Percentiles rank a stretch among this genome's conserved stretches.
Evolutionary conservation across 129 eudicot genomes (phyloP).

Genomic region (Smallanthus sonchifolius): DNA sequence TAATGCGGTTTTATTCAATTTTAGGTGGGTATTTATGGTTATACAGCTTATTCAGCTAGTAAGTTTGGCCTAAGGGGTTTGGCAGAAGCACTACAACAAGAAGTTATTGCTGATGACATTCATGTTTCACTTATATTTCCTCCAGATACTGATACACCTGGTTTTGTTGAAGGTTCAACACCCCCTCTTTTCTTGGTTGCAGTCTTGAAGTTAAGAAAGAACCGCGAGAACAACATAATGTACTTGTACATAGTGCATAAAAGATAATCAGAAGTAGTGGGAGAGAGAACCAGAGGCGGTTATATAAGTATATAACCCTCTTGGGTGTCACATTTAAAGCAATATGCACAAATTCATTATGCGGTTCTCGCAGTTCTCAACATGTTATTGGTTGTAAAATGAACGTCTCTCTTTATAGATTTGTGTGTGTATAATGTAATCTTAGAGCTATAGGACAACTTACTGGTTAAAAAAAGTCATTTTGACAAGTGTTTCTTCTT

Average conservation of each 20-base stretch:
- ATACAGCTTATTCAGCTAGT: slow-evolving; percentile 93
- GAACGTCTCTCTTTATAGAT: background rate
- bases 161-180: slow-evolving; percentile 62
- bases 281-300: no score
- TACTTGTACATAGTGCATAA: no score
- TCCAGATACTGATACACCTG: slow-evolving; percentile 98
- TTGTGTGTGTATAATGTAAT: background rate
- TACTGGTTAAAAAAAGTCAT: background rate
- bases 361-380: background rate
- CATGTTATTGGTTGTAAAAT: background rate
- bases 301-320: no score
- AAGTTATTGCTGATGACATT: slow-evolving; percentile 71
- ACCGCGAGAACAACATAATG: no score
- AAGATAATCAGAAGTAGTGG: no score
- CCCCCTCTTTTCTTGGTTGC: background rate
- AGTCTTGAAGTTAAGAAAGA: background rate
- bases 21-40: slow-evolving; percentile 95
- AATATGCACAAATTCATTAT: background rate
- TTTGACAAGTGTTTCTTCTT: background rate
- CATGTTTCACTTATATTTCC: slow-evolving; percentile 86
- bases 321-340: background rate
- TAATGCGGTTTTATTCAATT: background rate
- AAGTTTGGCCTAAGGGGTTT: slow-evolving; percentile 88
- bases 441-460: background rate
- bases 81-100: slow-evolving; percentile 94